A percentile compares a stretch with the other conserved stretches of the same genome.
Evolutionary conservation across 495 filamentous ascomycete genomes (phyloP).

Genomic region (Oleoguttula mirabilis): DNA sequence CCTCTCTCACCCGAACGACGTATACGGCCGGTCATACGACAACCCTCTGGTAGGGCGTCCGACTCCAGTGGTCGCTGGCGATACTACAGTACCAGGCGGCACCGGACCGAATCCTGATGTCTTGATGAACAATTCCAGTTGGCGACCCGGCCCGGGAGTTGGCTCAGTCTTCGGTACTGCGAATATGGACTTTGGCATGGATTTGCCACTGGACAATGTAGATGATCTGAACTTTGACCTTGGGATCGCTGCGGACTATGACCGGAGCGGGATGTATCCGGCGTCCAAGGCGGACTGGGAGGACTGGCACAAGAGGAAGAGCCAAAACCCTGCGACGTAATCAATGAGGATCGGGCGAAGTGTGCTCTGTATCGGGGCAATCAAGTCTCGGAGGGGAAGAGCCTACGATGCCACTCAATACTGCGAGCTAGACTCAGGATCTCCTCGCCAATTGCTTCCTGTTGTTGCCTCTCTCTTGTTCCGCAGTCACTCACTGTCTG

Average conservation of each 20-base stretch:
- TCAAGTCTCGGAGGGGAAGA: too few relatives aligned
- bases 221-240: constrained; percentile 2
- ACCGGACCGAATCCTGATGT: too few relatives aligned
- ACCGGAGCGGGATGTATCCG: constrained; percentile 7
- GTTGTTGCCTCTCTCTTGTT: too few relatives aligned
- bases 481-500: too few relatives aligned
- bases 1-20: background rate
- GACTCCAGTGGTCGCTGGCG: background rate
- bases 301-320: constrained; percentile 1
- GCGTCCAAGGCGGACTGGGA: constrained; percentile 4
- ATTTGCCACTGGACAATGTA: constrained; percentile 3
- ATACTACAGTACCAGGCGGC: background rate
- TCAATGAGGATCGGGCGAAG: too few relatives aligned
- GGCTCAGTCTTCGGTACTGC: background rate
- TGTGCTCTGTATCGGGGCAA: too few relatives aligned
- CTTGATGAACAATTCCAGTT: too few relatives aligned
- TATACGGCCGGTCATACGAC: background rate
- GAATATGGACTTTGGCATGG: background rate
- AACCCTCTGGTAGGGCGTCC: background rate
- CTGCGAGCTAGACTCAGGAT: too few relatives aligned
- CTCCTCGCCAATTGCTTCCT: too few relatives aligned
- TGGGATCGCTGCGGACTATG: background rate
- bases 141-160: too few relatives aligned
- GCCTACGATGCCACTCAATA: too few relatives aligned
- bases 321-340: too few relatives aligned